Conservation (phyloP, 495 filamentous ascomycete genomes). For the Bacidia rubella region DNA sequence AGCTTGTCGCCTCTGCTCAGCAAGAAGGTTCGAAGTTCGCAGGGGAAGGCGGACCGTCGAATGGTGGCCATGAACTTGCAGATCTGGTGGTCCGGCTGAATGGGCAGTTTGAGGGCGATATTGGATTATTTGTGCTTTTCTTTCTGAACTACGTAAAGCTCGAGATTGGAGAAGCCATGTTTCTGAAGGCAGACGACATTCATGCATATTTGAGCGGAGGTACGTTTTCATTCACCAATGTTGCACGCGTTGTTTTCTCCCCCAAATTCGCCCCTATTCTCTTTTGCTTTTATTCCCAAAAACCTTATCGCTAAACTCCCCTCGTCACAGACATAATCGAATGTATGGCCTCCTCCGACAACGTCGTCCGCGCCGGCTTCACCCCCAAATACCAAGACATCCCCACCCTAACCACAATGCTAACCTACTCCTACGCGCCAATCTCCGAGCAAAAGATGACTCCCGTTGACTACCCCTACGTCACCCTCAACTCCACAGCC, state of each 20-base stretch:
- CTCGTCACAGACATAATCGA: slow-evolving; percentile 66
- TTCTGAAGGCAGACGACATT: slow-evolving; percentile 89
- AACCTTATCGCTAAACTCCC: not conserved
- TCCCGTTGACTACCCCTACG: slow-evolving; percentile 71
- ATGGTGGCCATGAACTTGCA: slow-evolving; percentile 53
- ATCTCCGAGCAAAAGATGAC: slow-evolving; percentile 89
- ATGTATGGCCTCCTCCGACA: slow-evolving; percentile 97
- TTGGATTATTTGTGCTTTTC: slow-evolving; percentile 67
- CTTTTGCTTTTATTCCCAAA: not conserved
- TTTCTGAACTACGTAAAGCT: slow-evolving; percentile 75
- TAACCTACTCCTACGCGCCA: slow-evolving; percentile 89
- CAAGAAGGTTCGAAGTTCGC: slow-evolving; percentile 48
- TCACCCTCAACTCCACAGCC: slow-evolving; percentile 58
- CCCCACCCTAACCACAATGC: slow-evolving; percentile 73
- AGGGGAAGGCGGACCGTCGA: slow-evolving; percentile 43
- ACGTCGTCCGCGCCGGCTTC: slow-evolving; percentile 92
- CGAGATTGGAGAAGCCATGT: slow-evolving; percentile 83
- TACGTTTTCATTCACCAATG: slow-evolving; percentile 9
- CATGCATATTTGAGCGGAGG: slow-evolving; percentile 85
- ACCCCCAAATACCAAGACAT: slow-evolving; percentile 99
- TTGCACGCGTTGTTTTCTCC: not conserved
- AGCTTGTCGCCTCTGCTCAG: slow-evolving; percentile 59
- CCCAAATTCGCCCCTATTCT: not conserved
- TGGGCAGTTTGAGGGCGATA: slow-evolving; percentile 60
- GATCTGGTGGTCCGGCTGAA: slow-evolving; percentile 64